phyloP scores from a whole-genome alignment of 2,329 filamentous ascomycete genomes.

The Alternaria tenuissima region DNA sequence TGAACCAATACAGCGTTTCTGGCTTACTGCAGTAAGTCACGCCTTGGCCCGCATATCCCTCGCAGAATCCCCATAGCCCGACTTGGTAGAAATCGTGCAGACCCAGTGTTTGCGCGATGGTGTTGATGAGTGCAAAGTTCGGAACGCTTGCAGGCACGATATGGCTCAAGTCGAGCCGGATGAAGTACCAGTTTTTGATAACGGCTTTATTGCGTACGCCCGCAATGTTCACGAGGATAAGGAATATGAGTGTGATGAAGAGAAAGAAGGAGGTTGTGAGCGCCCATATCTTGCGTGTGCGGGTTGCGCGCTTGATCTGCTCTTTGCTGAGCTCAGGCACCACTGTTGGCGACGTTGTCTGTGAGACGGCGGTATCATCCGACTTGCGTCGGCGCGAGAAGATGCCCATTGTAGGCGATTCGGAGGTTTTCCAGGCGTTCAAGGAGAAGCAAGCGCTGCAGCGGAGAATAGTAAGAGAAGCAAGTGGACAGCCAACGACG shows the following conservation, averaged over 20 bases:
- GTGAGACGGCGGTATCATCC: slow-evolving; percentile 22
- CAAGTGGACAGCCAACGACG: background rate
- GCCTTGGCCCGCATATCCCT: slow-evolving; percentile 78
- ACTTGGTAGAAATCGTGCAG: slow-evolving; percentile 95
- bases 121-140: slow-evolving; percentile 80
- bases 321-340: slow-evolving; percentile 44
- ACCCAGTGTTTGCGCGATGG: slow-evolving; percentile 83
- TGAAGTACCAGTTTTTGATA: slow-evolving; percentile 79
- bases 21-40: slow-evolving; percentile 79
- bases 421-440: background rate
- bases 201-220: slow-evolving; percentile 71
- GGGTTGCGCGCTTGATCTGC: slow-evolving; percentile 52
- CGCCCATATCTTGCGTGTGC: slow-evolving; percentile 67
- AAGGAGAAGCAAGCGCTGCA: slow-evolving; percentile 1
- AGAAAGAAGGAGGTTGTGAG: slow-evolving; percentile 74
- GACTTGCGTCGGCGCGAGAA: slow-evolving; percentile 35
- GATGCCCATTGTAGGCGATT: slow-evolving; percentile 24
- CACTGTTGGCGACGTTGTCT: slow-evolving; percentile 24
- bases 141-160: slow-evolving; percentile 78
- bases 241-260: slow-evolving; percentile 76
- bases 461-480: slow-evolving; percentile 5
- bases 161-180: slow-evolving; percentile 82
- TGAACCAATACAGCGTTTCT: slow-evolving; percentile 83
- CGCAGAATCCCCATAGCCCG: slow-evolving; percentile 90
- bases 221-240: slow-evolving; percentile 82